Conservation (phyloP, 2,329 filamentous ascomycete species). For the Colletotrichum sp. region DNA sequence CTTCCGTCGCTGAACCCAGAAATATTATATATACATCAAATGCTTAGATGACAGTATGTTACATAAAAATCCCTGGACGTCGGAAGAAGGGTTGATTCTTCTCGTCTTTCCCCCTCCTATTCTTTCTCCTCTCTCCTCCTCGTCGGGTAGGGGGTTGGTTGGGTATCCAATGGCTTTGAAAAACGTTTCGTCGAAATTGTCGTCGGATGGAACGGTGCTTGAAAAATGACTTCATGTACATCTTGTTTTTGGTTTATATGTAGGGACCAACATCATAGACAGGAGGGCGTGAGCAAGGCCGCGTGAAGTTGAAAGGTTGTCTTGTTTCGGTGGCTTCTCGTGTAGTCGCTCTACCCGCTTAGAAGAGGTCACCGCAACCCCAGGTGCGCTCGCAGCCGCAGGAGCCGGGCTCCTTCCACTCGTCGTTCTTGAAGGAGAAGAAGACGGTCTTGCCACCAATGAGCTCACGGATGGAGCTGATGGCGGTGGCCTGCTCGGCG, state of each 20-base stretch:
- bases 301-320: neutral
- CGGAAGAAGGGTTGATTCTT: neutral
- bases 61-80: neutral
- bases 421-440: conserved; percentile 81
- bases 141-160: neutral
- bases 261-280: neutral
- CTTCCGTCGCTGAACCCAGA: neutral
- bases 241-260: neutral
- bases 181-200: neutral
- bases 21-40: neutral
- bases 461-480: conserved; percentile 70
- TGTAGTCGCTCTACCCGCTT: neutral
- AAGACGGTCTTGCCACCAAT: conserved; percentile 75
- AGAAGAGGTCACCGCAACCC: conserved; percentile 66
- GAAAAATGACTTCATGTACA: neutral
- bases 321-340: neutral
- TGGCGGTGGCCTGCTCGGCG: conserved; percentile 72
- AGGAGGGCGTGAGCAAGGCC: neutral
- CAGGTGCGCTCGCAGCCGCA: conserved; percentile 83
- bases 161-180: neutral
- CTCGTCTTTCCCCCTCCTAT: neutral
- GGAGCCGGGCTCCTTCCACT: conserved; percentile 77
- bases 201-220: neutral
- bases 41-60: neutral
- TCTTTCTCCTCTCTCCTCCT: neutral